Evolutionary conservation across 2,329 filamentous ascomycete species (phyloP), one percentile per base, ranked within the genome.

Genomic region (Onygenales sp.): DNA sequence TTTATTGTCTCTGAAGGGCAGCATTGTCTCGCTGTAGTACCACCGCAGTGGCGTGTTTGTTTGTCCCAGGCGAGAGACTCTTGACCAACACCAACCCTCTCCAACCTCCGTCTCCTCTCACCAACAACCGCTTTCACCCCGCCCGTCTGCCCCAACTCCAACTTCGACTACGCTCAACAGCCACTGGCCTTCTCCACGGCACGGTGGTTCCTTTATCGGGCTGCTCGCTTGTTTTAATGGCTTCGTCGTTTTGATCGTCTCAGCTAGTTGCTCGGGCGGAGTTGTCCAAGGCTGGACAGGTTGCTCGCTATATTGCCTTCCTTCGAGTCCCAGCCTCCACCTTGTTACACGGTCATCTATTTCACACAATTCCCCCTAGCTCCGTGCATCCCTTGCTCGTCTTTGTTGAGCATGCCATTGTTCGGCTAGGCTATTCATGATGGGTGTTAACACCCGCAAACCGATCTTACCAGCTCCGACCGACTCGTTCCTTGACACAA

Each of bases 391-490:
- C 42, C 44, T 4, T 10, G 2, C 27, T 17, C 17, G 11, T 54
- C 40, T 46, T 53, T 49, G 55, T 57, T 60, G 66, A 68, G 61
- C 58, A 71, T 71, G 69, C 63, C 60, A 63, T 63, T 63, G 57
- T 63, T 60, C 60, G 64, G 59, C 59, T 68, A 61, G 50, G 52
- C 57, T 49, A 56, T 62, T 62, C 67, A 69, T 65, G 61, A 76
- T 77, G 74, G 73, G 73, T 64, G 67, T 76, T 66, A 68, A 73
- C 58, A 70, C 69, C 65, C 74, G 73, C 63, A 72, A 70, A 67
- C 73, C 72, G 61, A 64, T 72, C 56, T 65, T 77, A 59, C 74
- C 74, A 64, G 74, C 74, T 56, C 73, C 74, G 44, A 76, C 74
- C 61, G 74, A 77, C 60, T 77, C 63, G 7, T 69, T 74, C 56